Evolutionary conservation across 331 rosid genomes (phyloP), one percentile per base, ranked within the genome.

Genomic region (Rhamnella rubrinervis): DNA sequence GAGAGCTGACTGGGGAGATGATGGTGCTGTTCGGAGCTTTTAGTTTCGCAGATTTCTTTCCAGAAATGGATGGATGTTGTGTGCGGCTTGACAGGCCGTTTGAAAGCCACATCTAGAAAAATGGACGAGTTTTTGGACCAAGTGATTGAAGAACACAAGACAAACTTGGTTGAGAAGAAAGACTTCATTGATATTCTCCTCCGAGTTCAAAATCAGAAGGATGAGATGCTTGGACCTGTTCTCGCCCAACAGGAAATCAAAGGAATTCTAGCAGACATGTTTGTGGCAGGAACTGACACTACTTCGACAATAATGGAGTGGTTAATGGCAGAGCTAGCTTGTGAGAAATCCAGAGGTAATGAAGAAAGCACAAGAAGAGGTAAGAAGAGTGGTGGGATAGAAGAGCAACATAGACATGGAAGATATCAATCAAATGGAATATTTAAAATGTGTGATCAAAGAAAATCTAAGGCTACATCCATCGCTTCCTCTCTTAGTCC

Each of bases 321-420:
- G 28, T 26, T 26, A 26, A 26, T 26, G 28, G 28, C 28, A 26
- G 28, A n/a, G n/a, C n/a, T n/a, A 26, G 28, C 28, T 26, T 26
- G 2, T 26, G 1, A 26, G 28, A 26, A 26, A 26, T 35, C 87
- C 80, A 8, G 1, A 3, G 2, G 67, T 13, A 7, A 81, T 83
- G 91, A 80, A 81, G 75, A 85, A 85, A 75, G 81, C 77, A 5
- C 82, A 78, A 23, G 80, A 75, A 17, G 95, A 85, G 53, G 75
- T 82, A 38, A 74, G 83, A 62, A 74, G 46, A n/a, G 59, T 74
- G 20, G 69, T 51, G 11, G 77, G 69, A 2, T 9, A 65, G 6
- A 77, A 51, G 38, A 7, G 13, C 12, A 71, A 53, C 50, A 61
- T 71, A 41, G 71, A 71, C 16, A 47, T 51, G 59, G 21, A 61